A percentile compares a stretch with the other conserved stretches of the same genome.
Conservation (phyloP, 2,329 filamentous ascomycete genomes). For the Hypoxylon sp. region DNA sequence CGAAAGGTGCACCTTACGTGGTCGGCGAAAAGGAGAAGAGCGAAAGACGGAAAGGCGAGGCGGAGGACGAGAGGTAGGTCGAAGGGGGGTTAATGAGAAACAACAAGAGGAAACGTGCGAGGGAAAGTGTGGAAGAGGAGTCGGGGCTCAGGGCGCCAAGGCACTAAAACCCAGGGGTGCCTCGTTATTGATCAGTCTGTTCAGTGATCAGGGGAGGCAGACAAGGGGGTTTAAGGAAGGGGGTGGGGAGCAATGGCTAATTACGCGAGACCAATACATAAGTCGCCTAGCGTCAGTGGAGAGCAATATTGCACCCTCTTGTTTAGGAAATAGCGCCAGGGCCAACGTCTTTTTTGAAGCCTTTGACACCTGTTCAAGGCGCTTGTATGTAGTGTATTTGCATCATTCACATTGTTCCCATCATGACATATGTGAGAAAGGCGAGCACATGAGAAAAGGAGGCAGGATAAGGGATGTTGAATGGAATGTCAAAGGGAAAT, state of each 20-base stretch:
- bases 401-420: slow-evolving; percentile 25
- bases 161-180: slow-evolving; percentile 40
- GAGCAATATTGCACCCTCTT: slow-evolving; percentile 35
- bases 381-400: slow-evolving; percentile 7
- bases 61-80: slow-evolving; percentile 44
- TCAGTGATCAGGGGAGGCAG: slow-evolving; percentile 39
- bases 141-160: slow-evolving; percentile 40
- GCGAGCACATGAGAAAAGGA: slow-evolving; percentile 7
- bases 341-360: slow-evolving; percentile 26
- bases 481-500: slow-evolving; percentile 31
- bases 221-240: slow-evolving; percentile 27
- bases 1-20: slow-evolving; percentile 52
- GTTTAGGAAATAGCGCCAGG: slow-evolving; percentile 39
- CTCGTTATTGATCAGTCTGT: slow-evolving; percentile 42
- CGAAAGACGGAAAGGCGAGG: slow-evolving; percentile 51
- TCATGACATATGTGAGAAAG: slow-evolving; percentile 12
- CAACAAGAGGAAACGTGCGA: slow-evolving; percentile 42
- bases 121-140: slow-evolving; percentile 43
- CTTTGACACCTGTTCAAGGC: slow-evolving; percentile 23
- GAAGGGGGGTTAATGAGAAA: slow-evolving; percentile 52
- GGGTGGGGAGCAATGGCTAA: slow-evolving; percentile 36
- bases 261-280: slow-evolving; percentile 38
- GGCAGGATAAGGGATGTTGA: slow-evolving; percentile 25
- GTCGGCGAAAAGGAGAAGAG: slow-evolving; percentile 52
- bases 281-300: slow-evolving; percentile 30